Conservation (phyloP, 352 stramenopile genomes). For the Globisporangium cylindrosporum region DNA sequence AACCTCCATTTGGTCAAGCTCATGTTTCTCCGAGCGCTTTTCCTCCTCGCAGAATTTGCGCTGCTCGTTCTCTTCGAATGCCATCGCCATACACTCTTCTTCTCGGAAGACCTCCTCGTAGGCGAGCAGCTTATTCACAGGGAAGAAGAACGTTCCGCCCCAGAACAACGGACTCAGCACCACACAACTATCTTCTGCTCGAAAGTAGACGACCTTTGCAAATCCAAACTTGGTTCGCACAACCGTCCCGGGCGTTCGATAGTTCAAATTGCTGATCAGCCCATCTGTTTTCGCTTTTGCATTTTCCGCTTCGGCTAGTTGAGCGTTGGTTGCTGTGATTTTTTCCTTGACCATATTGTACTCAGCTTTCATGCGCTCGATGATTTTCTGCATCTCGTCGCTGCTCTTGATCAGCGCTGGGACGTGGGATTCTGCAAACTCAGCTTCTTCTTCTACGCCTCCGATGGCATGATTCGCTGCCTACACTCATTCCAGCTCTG, state of each 20-base stretch:
- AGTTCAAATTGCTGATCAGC: conserved; percentile 41
- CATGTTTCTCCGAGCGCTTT: conserved; percentile 16
- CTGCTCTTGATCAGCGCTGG: conserved; percentile 59
- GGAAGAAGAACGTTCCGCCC: conserved; percentile 53
- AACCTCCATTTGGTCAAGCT: conserved; percentile 32
- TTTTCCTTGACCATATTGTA: conserved; percentile 22
- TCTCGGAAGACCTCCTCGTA: conserved; percentile 46
- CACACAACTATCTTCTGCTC: conserved; percentile 48
- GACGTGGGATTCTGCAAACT: conserved; percentile 71
- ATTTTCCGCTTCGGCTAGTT: conserved; percentile 21
- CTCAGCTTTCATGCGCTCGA: conserved; percentile 33
- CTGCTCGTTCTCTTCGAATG: conserved; percentile 29
- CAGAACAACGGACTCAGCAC: conserved; percentile 43
- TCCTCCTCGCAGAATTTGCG: conserved; percentile 28
- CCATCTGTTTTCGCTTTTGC: conserved; percentile 21
- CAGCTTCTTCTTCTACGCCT: conserved; percentile 73
- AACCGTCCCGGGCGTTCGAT: conserved; percentile 30
- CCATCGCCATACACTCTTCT: conserved; percentile 46
- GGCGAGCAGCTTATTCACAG: conserved; percentile 37
- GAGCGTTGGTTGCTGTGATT: conserved; percentile 9
- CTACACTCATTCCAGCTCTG: background rate
- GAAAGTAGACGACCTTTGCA: conserved; percentile 43
- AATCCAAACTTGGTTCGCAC: conserved; percentile 50
- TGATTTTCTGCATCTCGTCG: conserved; percentile 48
- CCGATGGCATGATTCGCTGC: conserved; percentile 46